phyloP scores from a whole-genome alignment of 108 stramenopile species.

The Nannochloropsis granulata region DNA sequence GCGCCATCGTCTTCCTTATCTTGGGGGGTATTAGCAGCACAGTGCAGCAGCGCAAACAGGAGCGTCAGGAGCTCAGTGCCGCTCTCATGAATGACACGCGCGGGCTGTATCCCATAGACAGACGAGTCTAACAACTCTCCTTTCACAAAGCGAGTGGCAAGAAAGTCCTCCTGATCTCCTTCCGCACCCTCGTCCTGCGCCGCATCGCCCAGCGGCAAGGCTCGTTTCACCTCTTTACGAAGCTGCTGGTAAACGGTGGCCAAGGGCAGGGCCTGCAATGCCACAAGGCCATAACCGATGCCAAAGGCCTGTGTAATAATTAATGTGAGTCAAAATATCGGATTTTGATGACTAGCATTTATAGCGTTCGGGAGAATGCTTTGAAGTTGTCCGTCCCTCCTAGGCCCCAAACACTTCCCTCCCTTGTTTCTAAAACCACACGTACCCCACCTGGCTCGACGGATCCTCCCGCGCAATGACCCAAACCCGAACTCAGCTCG shows the following conservation, averaged over 20 bases:
- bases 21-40: neutral
- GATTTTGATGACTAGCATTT: no score
- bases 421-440: neutral
- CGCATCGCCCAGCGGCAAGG: neutral
- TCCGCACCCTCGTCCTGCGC: neutral
- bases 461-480: neutral
- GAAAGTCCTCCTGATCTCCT: neutral
- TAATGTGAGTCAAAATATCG: no score
- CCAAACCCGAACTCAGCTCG: neutral
- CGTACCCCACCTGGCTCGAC: neutral
- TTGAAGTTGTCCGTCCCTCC: no score
- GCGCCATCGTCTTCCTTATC: no score
- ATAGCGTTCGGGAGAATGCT: no score
- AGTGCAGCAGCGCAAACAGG: neutral
- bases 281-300: neutral
- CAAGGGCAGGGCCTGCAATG: neutral
- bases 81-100: neutral
- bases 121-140: neutral
- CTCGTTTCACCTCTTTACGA: neutral
- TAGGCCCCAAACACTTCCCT: neutral
- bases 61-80: neutral
- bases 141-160: neutral
- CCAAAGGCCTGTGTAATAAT: neutral
- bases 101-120: neutral
- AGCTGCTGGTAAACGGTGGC: neutral